Base-by-base conservation (phyloP, 1,284 basidiomycete genomes). In the Ustilago esculenta region DNA sequence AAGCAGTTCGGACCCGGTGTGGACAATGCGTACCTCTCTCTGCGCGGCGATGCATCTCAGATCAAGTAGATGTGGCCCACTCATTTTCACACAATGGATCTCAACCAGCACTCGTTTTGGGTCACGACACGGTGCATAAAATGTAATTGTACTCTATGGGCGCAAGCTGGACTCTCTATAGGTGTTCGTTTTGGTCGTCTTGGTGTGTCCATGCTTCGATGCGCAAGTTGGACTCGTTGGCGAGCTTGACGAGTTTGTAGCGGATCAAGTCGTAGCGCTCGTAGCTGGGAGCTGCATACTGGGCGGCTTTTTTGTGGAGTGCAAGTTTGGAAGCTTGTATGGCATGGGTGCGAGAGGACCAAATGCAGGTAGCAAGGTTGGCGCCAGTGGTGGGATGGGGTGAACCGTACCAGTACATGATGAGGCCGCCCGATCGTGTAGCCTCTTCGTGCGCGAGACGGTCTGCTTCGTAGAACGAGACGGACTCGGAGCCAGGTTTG, bases 1-100 rank as follows among this genome's bases (percentile, higher is more conserved):
- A 91, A 90, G 78, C 86, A 87, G 33, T 84, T 94, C 73, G 77
- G 67, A n/a, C 77, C 77, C 0, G 79, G 79, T 4, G 76, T 79
- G 12, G 79, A 79, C 54, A 76, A 81, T 29, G 55, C 76, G 2
- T 81, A 81, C 17, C 65, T 78, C 12, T 69, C 72, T 2, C 58
- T 80, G 3, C 73, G 77, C n/a, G 77, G 77, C 18, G 73, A 75
- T 39, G 72, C 65, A 0, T 73, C 77, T 17, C 67, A 77, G 49
- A 75, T 80, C 50, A 68, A 72, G 49, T 78, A 49, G 51, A n/a
- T 4, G 10, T 12, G 10, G 40, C 29, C 29, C 20, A 17, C 15
- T 18, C 4, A 11, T 3, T 29, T 29, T 29, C 27, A 12, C 17
- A 43, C 17, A 2, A n/a, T n/a, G n/a, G n/a, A n/a, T n/a, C n/a